These are phyloP conservation scores for Nosema muscidifuracis DNA, from an alignment of 371 early-diverging fungal genomes.

Conservation along the genomic window DNA sequence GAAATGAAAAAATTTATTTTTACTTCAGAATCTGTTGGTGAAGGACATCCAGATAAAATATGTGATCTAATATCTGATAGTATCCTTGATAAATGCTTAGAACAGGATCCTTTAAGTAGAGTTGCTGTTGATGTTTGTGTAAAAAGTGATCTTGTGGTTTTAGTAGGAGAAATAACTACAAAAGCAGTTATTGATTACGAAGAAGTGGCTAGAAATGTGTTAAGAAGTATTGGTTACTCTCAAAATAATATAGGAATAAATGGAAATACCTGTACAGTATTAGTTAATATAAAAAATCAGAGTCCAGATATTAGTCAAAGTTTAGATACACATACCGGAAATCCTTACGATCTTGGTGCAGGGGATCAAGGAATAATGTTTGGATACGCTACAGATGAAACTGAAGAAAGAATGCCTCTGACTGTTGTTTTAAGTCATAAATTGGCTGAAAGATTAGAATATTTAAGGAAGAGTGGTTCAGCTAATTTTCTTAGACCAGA, in stretches of 20 bases:
- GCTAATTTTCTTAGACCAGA: conserved; percentile 87
- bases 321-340: conserved; percentile 67
- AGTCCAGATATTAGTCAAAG: conserved; percentile 93
- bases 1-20: conserved; percentile 62
- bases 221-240: conserved; percentile 95
- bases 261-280: conserved; percentile 94
- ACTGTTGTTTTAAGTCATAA: conserved; percentile 87
- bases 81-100: conserved; percentile 90
- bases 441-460: conserved; percentile 83
- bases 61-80: conserved; percentile 96
- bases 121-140: conserved; percentile 97
- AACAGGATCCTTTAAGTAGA: conserved; percentile 79
- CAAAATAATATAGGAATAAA: conserved; percentile 71
- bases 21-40: conserved; percentile 96
- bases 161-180: conserved; percentile 97
- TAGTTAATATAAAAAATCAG: conserved; percentile 95
- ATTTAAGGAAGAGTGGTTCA: conserved; percentile 79
- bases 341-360: conserved; percentile 86
- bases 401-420: conserved; percentile 95
- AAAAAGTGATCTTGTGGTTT: conserved; percentile 97
- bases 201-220: conserved; percentile 85
- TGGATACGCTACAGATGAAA: conserved; percentile 92
- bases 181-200: conserved; percentile 88
- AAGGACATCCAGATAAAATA: conserved; percentile 99
- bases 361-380: conserved; percentile 93